Base-by-base conservation (phyloP, 1,284 basidiomycete species). In the Entoloma clypeatum region DNA sequence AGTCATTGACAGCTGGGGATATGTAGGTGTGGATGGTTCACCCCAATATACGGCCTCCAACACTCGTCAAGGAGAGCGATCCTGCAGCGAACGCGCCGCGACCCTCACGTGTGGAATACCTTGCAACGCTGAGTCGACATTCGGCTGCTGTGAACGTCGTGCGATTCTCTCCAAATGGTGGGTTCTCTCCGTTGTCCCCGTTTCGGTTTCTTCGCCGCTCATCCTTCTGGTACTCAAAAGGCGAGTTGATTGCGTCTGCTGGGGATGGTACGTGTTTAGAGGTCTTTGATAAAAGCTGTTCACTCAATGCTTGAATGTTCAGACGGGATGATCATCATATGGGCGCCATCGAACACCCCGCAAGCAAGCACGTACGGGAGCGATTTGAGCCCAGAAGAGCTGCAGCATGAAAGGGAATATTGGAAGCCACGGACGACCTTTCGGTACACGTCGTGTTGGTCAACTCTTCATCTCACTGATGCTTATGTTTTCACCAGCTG, bases 301-400 rank as follows among this genome's bases (percentile, higher is more conserved):
- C 31, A 23, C 26, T 13, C 31, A 39, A 25, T 50, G 37, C 44
- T 29, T 44, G 24, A 47, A n/a, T 39, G 19, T 33, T 23, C 41
- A 95, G 95, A 99, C 67, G 95, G 95, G 7, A 94, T 94, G 79
- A 85, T 99, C 47, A 89, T 98, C 38, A 82, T 98, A 14, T 99
- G 95, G 95, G 83, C 89, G 0, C 89, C 82, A 7, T 86, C 87
- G 5, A 79, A 81, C 25, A 81, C 75, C 25, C 83, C 87, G 0
- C 81, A 83, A 41, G 68, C 80, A 10, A 70, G 65, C 18, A 79
- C 76, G 17, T 94, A 92, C 58, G 90, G 89, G 16, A 86, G 79
- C 52, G 83, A 88, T 61, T 63, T 83, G 34, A 72, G 65, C 35
- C 64, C 77, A 1, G 90, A 93, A 47, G 93, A 97, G 46, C 49